Base-by-base conservation (phyloP, 1,284 basidiomycete species). In the Trichosporon coremiiforme region DNA sequence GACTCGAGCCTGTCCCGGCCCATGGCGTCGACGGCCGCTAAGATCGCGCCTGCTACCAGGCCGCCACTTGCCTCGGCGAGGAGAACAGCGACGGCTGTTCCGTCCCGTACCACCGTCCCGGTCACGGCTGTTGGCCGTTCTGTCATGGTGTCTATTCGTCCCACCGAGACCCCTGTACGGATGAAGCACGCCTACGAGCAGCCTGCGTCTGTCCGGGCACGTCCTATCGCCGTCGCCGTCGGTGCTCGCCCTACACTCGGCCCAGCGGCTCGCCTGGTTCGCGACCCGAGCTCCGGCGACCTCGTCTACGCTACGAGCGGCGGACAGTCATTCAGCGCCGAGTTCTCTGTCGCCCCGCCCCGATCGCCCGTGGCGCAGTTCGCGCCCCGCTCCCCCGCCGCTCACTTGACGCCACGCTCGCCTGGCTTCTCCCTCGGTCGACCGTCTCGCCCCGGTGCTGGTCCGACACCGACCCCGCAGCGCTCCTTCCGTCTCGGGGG, bases 381-480 rank as follows among this genome's bases (percentile, higher is more conserved):
- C 73, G 71, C 12, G 1, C 64, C 41, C 15, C 64, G 36, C 10
- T 60, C 57, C 8, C 57, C 57, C 9, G 57, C 29, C 5, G 57
- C 57, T 2, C 13, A 20, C 5, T 60, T 60, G 6, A 60, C 57
- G 1, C 57, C 57, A 1, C 29, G 57, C 1, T 60, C 57, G 31
- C 57, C 57, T 5, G 57, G 57, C 1, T 60, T 60, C 1, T 41
- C 31, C 9, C 53, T 69, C 20, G 68, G 68, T 15, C 57, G 57
- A 38, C 68, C 68, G 25, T 22, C 55, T 22, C 50, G 68, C 12
- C 67, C 62, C 2, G 36, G 62, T 4, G 53, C 15, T 41, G 66
- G 41, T 4, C 50, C 35, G 20, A 68, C 67, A 25, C 55, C 64
- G 10, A 69, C 68, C 8, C 68, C 68, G 13, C 68, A 66, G 55